These are phyloP conservation scores for Candida taoyuanica DNA, from an alignment of 805 yeast species.

Conservation along the genomic window DNA sequence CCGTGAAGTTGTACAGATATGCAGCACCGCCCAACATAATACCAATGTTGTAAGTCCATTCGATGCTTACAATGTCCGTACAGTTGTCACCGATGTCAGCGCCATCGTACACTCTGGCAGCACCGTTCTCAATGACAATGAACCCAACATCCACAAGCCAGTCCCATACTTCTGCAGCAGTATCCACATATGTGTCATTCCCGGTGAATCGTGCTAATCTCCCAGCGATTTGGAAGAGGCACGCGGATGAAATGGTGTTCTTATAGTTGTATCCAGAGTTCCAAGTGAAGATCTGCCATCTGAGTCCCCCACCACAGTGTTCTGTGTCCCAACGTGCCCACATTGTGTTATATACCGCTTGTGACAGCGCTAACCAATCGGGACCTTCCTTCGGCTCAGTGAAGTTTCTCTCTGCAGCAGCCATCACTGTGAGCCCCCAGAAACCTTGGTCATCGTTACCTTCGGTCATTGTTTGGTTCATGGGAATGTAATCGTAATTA, in stretches of 20 bases:
- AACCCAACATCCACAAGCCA: slow-evolving; percentile 53
- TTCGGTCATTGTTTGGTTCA: slow-evolving; percentile 58
- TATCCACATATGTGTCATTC: slow-evolving; percentile 48
- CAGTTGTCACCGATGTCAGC: slow-evolving; percentile 48
- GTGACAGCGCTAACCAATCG: slow-evolving; percentile 56
- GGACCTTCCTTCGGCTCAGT: slow-evolving; percentile 41
- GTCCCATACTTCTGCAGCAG: slow-evolving; percentile 51
- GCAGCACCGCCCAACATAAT: slow-evolving; percentile 64
- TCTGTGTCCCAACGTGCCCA: slow-evolving; percentile 54
- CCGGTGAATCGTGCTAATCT: slow-evolving; percentile 59
- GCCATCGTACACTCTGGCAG: slow-evolving; percentile 50
- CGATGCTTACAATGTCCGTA: slow-evolving; percentile 40
- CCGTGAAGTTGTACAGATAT: slow-evolving; percentile 59
- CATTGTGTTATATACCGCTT: slow-evolving; percentile 63
- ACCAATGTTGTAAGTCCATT: slow-evolving; percentile 74
- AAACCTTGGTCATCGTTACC: slow-evolving; percentile 73
- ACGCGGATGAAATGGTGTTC: slow-evolving; percentile 60
- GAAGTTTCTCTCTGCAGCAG: slow-evolving; percentile 58
- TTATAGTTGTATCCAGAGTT: slow-evolving; percentile 65
- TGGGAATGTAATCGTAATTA: slow-evolving; percentile 53
- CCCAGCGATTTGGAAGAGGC: slow-evolving; percentile 57
- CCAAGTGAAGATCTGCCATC: slow-evolving; percentile 74
- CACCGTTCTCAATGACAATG: slow-evolving; percentile 32
- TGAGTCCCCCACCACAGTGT: slow-evolving; percentile 58
- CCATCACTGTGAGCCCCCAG: slow-evolving; percentile 65